Base-by-base conservation (phyloP, 2,329 filamentous ascomycete genomes). In the Colletotrichum sp. region DNA sequence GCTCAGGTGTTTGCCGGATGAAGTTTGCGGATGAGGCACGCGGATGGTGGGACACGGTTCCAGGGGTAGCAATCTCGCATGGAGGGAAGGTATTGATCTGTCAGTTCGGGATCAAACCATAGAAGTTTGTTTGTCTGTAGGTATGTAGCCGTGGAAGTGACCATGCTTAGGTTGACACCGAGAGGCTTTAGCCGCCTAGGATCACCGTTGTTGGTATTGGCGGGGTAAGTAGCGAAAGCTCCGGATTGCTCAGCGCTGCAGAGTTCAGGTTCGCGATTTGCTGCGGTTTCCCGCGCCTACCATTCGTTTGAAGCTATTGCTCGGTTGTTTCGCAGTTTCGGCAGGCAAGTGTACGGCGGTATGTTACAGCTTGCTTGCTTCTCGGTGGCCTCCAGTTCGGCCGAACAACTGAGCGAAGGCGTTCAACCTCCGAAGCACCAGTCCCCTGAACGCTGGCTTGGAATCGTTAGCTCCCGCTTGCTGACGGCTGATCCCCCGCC, bases 41-140 rank as follows among this genome's bases (percentile, higher is more conserved):
- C 49, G 28, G 18, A 59, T 36, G 28, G 26, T 62, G 52, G 55
- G 32, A 24, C 59, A 39, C 34, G 39, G 24, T 24, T 16, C 36
- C 63, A 64, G 63, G 36, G 69, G 69, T 67, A 32, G 62, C 34
- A 57, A 44, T 64, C 57, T 72, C 63, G 55, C 69, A 69, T 68
- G 55, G 34, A 28, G 7, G 39, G 60, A 70, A 30, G 52, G 55
- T 60, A 44, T 65, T 57, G 66, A 44, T 18, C 32, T 36, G 72
- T 60, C 67, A 71, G 26, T 75, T 71, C 24, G 44, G 36, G n/a
- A 66, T 52, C 59, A 74, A 68, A 52, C 68, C 60, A 66, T 21
- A 49, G 44, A 15, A 16, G n/a, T 15, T 34, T 15, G 18, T 60
- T 21, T 32, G 5, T 21, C 28, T 34, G 21, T 28, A 60, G 18